Conservation (phyloP, 1,284 basidiomycete species). For the Tranzscheliella williamsii region DNA sequence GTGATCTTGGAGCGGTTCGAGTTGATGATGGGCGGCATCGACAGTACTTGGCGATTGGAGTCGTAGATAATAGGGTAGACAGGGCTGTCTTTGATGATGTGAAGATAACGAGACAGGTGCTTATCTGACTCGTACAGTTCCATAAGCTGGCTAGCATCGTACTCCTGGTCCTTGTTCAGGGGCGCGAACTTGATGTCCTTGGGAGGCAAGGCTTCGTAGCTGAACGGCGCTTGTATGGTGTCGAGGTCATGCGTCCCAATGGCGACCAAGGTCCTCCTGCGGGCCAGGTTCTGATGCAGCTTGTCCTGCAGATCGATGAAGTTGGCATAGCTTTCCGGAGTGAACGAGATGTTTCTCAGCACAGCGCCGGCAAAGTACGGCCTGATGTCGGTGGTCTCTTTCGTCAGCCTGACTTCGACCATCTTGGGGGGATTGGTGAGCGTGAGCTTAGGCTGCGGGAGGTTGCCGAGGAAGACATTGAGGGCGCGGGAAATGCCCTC, state of each 20-base stretch:
- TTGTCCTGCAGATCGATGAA: constrained; percentile 98
- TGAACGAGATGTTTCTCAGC: constrained; percentile 85
- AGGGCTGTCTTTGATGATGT: constrained; percentile 89
- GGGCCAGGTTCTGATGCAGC: constrained; percentile 92
- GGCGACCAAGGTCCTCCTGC: constrained; percentile 85
- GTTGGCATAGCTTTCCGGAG: constrained; percentile 83
- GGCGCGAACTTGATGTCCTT: constrained; percentile 88
- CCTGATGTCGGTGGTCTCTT: constrained; percentile 68
- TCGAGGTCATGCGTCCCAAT: constrained; percentile 98
- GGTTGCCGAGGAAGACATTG: constrained; percentile 79
- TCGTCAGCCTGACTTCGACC: constrained; percentile 39
- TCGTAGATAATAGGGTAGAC: constrained; percentile 99
- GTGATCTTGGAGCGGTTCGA: constrained; percentile 84
- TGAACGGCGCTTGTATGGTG: constrained; percentile 81
- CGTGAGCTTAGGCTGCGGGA: constrained; percentile 66
- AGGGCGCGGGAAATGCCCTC: constrained; percentile 92
- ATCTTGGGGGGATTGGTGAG: constrained; percentile 41
- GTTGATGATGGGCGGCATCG: constrained; percentile 86
- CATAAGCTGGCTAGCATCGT: constrained; percentile 63
- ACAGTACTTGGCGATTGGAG: constrained; percentile 79
- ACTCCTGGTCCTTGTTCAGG: constrained; percentile 74
- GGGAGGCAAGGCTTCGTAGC: constrained; percentile 86
- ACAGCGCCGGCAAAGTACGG: constrained; percentile 90
- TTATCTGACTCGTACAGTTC: constrained; percentile 77
- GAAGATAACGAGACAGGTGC: constrained; percentile 84